These are phyloP conservation scores for Canavalia ensiformis DNA, from an alignment of 306 rosid genomes.

Conservation along the genomic window DNA sequence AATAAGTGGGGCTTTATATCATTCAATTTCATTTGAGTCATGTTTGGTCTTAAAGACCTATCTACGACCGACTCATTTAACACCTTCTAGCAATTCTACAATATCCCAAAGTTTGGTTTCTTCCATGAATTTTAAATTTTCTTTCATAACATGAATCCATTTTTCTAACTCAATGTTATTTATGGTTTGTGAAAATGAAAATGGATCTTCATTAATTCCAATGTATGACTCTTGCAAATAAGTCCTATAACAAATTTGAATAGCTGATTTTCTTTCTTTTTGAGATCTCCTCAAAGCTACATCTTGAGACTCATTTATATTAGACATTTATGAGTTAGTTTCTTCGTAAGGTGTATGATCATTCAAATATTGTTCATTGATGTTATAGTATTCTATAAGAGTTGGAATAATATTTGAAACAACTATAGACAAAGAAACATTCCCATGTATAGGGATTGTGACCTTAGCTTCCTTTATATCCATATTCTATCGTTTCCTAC, in stretches of 20 bases:
- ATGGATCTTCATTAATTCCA: too few relatives aligned
- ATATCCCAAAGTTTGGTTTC: neutral
- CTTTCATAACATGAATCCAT: neutral
- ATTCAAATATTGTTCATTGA: too few relatives aligned
- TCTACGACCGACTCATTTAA: neutral
- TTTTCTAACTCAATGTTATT: neutral
- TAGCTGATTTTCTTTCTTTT: neutral
- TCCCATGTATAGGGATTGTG: too few relatives aligned
- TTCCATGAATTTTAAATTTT: neutral
- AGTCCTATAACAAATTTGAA: neutral
- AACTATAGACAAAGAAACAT: too few relatives aligned
- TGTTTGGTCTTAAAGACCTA: neutral
- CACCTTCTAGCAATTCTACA: neutral
- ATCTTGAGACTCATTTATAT: neutral
- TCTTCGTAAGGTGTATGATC: too few relatives aligned
- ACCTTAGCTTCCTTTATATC: too few relatives aligned
- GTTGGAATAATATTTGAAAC: too few relatives aligned
- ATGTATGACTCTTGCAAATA: neutral
- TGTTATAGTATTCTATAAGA: too few relatives aligned
- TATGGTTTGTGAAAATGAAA: neutral
- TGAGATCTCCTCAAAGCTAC: neutral
- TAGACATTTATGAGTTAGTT: too few relatives aligned
- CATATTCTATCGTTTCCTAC: too few relatives aligned
- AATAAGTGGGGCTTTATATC: too few relatives aligned
- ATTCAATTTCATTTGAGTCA: too few relatives aligned